These are phyloP conservation scores for Fusarium tupiense DNA, from an alignment of 2,329 filamentous ascomycete genomes.

Conservation along the genomic window DNA sequence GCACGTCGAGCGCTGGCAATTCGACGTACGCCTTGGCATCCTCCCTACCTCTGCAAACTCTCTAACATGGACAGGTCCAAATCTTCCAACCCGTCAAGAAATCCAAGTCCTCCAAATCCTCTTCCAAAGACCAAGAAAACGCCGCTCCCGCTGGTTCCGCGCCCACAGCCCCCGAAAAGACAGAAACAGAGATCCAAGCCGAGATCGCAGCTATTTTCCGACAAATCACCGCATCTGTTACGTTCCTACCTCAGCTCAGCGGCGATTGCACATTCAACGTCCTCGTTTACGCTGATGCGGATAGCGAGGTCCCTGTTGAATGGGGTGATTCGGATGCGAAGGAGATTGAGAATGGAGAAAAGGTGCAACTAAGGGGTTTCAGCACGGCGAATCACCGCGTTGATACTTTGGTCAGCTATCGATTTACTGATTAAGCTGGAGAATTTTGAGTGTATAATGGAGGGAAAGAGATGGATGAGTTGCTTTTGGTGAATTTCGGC, in stretches of 20 bases:
- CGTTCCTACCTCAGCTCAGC: conserved; percentile 87
- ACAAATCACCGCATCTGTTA: conserved; percentile 97
- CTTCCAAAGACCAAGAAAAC: conserved; percentile 76
- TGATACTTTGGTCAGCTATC: conserved; percentile 95
- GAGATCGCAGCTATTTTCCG: conserved; percentile 98
- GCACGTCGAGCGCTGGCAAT: conserved; percentile 97
- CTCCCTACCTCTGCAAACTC: neutral
- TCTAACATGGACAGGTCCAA: conserved; percentile 26
- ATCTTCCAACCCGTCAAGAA: conserved; percentile 46
- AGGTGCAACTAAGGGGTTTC: conserved; percentile 94
- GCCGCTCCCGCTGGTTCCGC: conserved; percentile 52
- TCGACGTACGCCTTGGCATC: conserved; percentile 71
- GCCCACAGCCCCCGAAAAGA: conserved; percentile 71
- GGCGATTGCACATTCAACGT: conserved; percentile 99
- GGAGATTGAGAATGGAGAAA: conserved; percentile 93
- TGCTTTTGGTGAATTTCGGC: conserved; percentile 11
- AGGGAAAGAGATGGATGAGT: neutral
- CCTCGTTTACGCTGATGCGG: conserved; percentile 94
- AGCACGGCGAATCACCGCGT: conserved; percentile 95
- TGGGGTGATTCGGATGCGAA: conserved; percentile 99
- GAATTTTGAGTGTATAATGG: neutral
- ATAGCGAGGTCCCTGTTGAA: conserved; percentile 95
- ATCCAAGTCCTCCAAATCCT: conserved; percentile 57
- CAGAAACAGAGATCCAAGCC: conserved; percentile 91
- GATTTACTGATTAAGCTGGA: conserved; percentile 53